These are phyloP conservation scores for Dicorynia guianensis DNA, from an alignment of 306 rosid species.

Conservation along the genomic window DNA sequence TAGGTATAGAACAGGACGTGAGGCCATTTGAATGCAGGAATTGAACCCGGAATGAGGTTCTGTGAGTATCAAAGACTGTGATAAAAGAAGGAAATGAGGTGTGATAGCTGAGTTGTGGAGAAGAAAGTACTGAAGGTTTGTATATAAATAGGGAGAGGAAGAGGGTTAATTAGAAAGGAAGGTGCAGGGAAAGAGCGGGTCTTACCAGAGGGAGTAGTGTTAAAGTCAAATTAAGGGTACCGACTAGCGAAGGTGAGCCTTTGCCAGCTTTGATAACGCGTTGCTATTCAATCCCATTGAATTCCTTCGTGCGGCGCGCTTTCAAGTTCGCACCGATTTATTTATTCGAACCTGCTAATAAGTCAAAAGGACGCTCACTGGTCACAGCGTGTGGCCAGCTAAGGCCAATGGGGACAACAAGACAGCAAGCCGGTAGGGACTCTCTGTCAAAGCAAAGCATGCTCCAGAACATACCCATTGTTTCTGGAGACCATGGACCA, in stretches of 20 bases:
- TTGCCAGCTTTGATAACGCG: constrained; percentile 37
- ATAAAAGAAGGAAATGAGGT: not conserved
- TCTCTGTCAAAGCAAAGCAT: too few relatives aligned
- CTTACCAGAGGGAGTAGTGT: not conserved
- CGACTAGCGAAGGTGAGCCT: not conserved
- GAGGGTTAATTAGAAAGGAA: not conserved
- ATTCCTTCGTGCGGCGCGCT: not conserved
- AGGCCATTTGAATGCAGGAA: constrained; percentile 40
- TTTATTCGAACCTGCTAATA: not conserved
- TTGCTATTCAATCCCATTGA: not conserved
- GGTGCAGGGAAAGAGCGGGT: not conserved
- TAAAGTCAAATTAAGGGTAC: constrained; percentile 23
- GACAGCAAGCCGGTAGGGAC: not conserved
- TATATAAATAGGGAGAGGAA: constrained; percentile 30
- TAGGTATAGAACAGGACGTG: constrained; percentile 11
- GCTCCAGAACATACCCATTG: too few relatives aligned
- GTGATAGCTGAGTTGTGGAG: not conserved
- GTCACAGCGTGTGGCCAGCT: constrained; percentile 44
- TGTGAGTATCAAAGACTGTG: too few relatives aligned
- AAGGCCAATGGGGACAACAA: not conserved
- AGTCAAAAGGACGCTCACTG: not conserved
- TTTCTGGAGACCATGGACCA: not conserved
- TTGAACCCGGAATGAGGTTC: too few relatives aligned
- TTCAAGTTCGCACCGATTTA: constrained; percentile 17
- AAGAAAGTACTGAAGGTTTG: not conserved